A percentile compares a stretch with the other conserved stretches of the same genome.
These are phyloP conservation scores for Endocladia muricata DNA, from an alignment of 31 red algal genomes.

Conservation along the genomic window DNA sequence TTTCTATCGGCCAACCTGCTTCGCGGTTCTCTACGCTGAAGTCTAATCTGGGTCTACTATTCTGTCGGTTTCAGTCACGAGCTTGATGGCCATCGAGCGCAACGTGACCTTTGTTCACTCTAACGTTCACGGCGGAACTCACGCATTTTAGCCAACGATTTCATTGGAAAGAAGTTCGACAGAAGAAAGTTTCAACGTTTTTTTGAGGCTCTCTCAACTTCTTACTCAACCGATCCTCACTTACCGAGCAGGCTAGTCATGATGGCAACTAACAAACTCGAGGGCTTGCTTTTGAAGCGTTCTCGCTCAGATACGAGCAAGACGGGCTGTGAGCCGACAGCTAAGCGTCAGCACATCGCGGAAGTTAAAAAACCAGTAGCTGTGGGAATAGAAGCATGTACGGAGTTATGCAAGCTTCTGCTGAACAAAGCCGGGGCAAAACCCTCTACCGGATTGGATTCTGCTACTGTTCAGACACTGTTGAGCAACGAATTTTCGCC, in stretches of 20 bases:
- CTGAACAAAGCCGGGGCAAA: constrained; percentile 14
- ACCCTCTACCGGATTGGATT: background rate
- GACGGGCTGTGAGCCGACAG: background rate
- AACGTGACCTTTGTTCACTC: constrained; percentile 47
- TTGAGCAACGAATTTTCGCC: constrained; percentile 13
- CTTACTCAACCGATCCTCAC: background rate
- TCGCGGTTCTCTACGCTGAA: no score
- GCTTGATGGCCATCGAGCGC: constrained; percentile 12
- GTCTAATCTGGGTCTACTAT: no score
- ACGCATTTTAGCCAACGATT: constrained; percentile 28
- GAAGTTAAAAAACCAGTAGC: background rate
- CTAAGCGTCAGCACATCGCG: constrained; percentile 1
- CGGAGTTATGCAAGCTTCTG: constrained; percentile 14
- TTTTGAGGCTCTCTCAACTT: background rate
- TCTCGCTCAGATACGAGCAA: background rate
- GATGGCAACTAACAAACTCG: background rate
- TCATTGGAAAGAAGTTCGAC: background rate
- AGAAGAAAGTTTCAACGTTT: background rate
- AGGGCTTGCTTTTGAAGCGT: background rate
- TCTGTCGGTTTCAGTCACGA: no score
- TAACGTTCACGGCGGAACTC: constrained; percentile 61
- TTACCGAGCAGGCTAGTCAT: background rate
- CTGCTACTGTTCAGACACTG: background rate
- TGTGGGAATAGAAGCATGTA: background rate
- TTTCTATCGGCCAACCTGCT: no score